phyloP scores from a whole-genome alignment of 2,329 filamentous ascomycete species.

The Nigrospora oryzae region DNA sequence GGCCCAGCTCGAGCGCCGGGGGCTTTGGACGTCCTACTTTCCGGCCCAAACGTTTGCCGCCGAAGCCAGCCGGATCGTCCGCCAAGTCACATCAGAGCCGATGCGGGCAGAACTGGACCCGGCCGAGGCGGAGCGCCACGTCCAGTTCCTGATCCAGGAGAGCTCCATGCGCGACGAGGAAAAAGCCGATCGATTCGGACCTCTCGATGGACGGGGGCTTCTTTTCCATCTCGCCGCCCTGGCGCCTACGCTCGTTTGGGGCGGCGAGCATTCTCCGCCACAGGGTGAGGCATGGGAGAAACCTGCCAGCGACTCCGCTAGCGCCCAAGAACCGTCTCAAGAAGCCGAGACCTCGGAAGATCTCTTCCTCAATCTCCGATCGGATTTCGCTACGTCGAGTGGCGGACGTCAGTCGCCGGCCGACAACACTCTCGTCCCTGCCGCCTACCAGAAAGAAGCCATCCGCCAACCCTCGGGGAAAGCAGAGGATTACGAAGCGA shows the following conservation, averaged over 20 bases:
- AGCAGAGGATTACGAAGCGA: background rate
- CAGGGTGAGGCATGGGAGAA: too few species aligned
- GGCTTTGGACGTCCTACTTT: conserved; percentile 26
- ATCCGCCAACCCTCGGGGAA: background rate
- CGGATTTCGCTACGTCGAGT: conserved; percentile 4
- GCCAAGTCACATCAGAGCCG: background rate
- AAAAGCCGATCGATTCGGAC: background rate
- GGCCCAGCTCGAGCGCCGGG: conserved; percentile 24
- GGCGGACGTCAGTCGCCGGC: background rate
- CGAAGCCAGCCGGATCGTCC: background rate
- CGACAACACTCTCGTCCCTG: background rate
- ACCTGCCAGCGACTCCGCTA: too few species aligned
- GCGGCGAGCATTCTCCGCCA: too few species aligned
- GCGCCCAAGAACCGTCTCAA: too few species aligned
- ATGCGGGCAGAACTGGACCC: background rate
- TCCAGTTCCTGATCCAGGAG: background rate
- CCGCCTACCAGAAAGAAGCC: background rate
- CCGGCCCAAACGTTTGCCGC: conserved; percentile 5
- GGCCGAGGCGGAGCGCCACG: background rate
- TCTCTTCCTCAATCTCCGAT: conserved; percentile 6
- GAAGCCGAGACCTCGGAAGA: conserved; percentile 5
- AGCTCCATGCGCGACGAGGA: conserved; percentile 2
- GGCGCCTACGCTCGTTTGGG: too few species aligned
- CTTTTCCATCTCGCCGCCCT: too few species aligned
- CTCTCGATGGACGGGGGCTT: too few species aligned